Evolutionary conservation across 495 filamentous ascomycete genomes (phyloP).

Genomic region (Amniculicola lignicola): DNA sequence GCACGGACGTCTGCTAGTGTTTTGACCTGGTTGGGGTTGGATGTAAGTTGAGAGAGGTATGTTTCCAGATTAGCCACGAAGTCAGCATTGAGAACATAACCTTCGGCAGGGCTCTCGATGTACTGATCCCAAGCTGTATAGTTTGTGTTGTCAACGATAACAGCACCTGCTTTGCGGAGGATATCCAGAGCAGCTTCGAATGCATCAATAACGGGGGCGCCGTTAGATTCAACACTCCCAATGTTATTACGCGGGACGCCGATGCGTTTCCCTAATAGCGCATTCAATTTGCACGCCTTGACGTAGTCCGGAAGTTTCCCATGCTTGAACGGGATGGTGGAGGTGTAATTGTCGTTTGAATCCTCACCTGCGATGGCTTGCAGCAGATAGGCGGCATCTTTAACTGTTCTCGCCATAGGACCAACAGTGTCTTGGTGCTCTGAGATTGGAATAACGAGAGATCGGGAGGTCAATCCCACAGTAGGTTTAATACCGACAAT

Average conservation of each 20-base stretch:
- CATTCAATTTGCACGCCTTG: slow-evolving; percentile 49
- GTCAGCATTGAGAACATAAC: slow-evolving; percentile 39
- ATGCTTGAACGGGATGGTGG: slow-evolving; percentile 50
- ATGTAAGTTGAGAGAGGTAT: slow-evolving; percentile 43
- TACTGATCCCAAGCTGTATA: slow-evolving; percentile 48
- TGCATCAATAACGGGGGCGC: slow-evolving; percentile 41
- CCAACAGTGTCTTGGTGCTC: slow-evolving; percentile 65
- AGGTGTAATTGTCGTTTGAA: slow-evolving; percentile 52
- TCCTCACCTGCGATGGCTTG: slow-evolving; percentile 60
- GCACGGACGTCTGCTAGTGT: slow-evolving; percentile 43
- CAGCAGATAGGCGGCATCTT: slow-evolving; percentile 64
- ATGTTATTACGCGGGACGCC: slow-evolving; percentile 51
- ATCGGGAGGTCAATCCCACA: slow-evolving; percentile 62
- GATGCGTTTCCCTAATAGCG: slow-evolving; percentile 50
- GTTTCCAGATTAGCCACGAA: slow-evolving; percentile 39
- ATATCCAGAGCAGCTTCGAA: slow-evolving; percentile 48
- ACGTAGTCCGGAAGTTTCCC: slow-evolving; percentile 49
- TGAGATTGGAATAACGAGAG: slow-evolving; percentile 60
- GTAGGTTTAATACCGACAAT: slow-evolving; percentile 64
- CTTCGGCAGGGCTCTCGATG: slow-evolving; percentile 29
- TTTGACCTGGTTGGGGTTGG: slow-evolving; percentile 41
- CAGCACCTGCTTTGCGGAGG: slow-evolving; percentile 50
- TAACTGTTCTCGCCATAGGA: slow-evolving; percentile 62
- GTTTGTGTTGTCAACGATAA: slow-evolving; percentile 52
- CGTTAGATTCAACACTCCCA: slow-evolving; percentile 13